Evolutionary conservation across 495 filamentous ascomycete species (phyloP), one percentile per base, ranked within the genome.

Genomic region (Bacidia gigantensis): DNA sequence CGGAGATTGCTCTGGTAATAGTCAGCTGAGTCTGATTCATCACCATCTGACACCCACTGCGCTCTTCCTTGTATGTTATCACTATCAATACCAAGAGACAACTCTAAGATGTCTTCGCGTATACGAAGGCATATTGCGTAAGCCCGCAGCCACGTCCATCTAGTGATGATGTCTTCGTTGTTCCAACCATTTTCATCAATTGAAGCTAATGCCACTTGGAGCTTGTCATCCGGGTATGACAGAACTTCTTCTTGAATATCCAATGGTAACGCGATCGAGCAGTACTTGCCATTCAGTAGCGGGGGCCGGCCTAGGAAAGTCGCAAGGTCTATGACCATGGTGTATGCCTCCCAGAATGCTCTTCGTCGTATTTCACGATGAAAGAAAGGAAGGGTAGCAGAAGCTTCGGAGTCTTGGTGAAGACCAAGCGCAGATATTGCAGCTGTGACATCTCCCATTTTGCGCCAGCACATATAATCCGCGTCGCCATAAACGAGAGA

Each of bases 261-360:
- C 3, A 82, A 63, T 0, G 79, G 80, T 29, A 76, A 57, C 1
- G 71, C 69, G 1, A 79, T 70, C 2, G 69, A 72, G 54, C 74
- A 76, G 56, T 75, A 82, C 23, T 72, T 68, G 38, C 71, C 67
- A 11, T 72, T 75, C 26, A 83, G 65, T 11, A 75, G 62, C 0
- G 79, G 78, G 2, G 79, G 79, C 14, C 79, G 62, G 2, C 79
- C 79, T 9, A 77, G 65, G 46, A 81, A 81, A 0, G 73, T 72
- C 7, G 76, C 72, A 9, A 75, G 55, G 11, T 54, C 62, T 54
- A 80, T 81, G 53, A 76, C 76, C 41, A 67, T 63, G 11, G 65
- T 65, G 38, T 76, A 82, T 2, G 69, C 67, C 17, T 67, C 63
- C 20, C 71, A 66, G 49, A 81, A 81, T 11, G 74, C 62, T 23